These are phyloP conservation scores for Echites panduratus DNA, from an alignment of 257 asterid species.

Conservation along the genomic window DNA sequence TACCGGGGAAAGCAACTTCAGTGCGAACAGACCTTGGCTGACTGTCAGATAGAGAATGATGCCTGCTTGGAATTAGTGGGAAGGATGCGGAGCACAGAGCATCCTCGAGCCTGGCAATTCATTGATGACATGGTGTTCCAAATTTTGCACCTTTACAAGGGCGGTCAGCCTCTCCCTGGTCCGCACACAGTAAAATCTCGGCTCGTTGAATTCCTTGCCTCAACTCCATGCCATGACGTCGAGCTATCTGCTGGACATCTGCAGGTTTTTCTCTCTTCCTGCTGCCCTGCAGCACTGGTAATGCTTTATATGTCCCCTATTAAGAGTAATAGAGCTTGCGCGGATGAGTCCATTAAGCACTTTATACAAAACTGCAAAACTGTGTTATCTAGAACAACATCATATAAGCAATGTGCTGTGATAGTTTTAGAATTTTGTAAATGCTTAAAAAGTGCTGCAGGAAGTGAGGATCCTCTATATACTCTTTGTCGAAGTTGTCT, in stretches of 20 bases:
- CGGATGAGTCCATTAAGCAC: constrained; percentile 51
- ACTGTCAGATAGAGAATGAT: constrained; percentile 52
- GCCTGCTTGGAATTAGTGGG: constrained; percentile 60
- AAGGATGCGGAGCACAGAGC: constrained; percentile 70
- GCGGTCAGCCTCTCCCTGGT: background rate
- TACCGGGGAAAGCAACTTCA: constrained; percentile 77
- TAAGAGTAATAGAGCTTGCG: constrained; percentile 35
- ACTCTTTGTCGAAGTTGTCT: constrained; percentile 19
- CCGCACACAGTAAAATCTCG: constrained; percentile 29
- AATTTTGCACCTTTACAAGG: constrained; percentile 37
- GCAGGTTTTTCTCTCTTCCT: constrained; percentile 50
- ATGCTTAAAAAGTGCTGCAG: constrained; percentile 17
- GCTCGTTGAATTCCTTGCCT: constrained; percentile 38
- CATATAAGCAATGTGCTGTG: constrained; percentile 34
- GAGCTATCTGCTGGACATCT: constrained; percentile 42
- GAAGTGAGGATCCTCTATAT: constrained; percentile 23
- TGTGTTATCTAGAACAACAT: constrained; percentile 22
- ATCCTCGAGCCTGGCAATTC: constrained; percentile 79
- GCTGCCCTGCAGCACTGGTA: constrained; percentile 68
- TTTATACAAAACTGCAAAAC: constrained; percentile 44
- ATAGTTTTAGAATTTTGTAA: constrained; percentile 26
- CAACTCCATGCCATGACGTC: constrained; percentile 16
- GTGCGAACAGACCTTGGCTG: constrained; percentile 55
- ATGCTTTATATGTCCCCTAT: constrained; percentile 60
- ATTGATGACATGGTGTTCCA: constrained; percentile 47